Conservation (phyloP, 2,329 filamentous ascomycete genomes). For the Rutstroemia sp. region DNA sequence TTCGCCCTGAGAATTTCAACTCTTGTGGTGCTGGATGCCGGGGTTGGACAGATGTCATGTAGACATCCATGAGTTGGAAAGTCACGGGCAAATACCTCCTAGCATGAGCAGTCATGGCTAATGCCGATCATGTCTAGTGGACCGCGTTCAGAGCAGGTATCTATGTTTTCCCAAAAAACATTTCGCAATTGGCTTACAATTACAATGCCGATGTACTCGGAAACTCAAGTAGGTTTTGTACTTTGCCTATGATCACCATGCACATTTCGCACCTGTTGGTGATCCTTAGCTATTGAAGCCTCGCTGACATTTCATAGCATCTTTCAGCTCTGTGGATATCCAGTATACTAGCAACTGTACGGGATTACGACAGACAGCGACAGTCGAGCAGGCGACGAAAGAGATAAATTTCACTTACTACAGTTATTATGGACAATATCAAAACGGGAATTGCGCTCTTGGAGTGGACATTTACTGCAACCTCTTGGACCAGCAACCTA, state of each 20-base stretch:
- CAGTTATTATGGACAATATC: background rate
- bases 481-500: conserved; percentile 2
- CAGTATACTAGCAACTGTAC: conserved; percentile 10
- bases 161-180: conserved; percentile 10
- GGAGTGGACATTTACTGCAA: background rate
- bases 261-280: too few species aligned
- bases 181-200: background rate
- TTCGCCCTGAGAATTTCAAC: too few species aligned
- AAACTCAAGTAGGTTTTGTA: conserved; percentile 1
- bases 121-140: conserved; percentile 8
- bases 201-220: conserved; percentile 3
- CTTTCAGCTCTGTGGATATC: conserved; percentile 12
- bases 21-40: too few species aligned
- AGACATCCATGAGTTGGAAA: too few species aligned
- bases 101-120: too few species aligned
- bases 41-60: too few species aligned
- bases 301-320: conserved; percentile 3
- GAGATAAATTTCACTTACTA: background rate
- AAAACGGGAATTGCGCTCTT: conserved; percentile 4
- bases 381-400: background rate
- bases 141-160: conserved; percentile 11
- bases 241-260: background rate
- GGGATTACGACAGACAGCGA: background rate
- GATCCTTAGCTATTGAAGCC: background rate
- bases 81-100: too few species aligned